Percentiles rank a stretch among this genome's conserved stretches.
Conservation (phyloP, 768 basidiomycete species). For the Neoboletus subvelutipes region DNA sequence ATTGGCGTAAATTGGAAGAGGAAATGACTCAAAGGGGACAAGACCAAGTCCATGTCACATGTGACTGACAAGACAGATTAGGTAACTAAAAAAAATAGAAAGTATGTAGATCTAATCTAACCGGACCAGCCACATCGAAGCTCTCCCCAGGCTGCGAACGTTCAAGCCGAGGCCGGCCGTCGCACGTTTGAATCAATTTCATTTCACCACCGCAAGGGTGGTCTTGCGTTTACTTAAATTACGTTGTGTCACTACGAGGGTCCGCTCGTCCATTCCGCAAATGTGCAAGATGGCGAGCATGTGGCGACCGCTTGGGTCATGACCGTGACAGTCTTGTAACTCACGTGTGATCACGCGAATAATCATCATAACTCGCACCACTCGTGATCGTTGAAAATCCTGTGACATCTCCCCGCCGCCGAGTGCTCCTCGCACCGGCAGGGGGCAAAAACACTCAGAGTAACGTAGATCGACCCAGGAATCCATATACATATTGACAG, state of each 20-base stretch:
- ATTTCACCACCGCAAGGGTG: background rate
- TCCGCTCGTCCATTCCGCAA: too few relatives aligned
- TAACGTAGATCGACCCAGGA: constrained; percentile 21
- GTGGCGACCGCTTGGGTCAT: background rate
- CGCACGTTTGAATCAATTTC: background rate
- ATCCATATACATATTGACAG: constrained; percentile 5
- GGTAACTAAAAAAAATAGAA: background rate
- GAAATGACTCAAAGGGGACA: constrained; percentile 37
- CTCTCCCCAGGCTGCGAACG: too few relatives aligned
- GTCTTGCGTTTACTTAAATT: background rate
- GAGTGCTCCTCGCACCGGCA: too few relatives aligned
- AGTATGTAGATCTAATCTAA: constrained; percentile 13
- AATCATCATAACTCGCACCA: background rate
- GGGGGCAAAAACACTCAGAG: too few relatives aligned
- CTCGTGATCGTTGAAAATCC: too few relatives aligned
- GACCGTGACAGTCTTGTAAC: too few relatives aligned
- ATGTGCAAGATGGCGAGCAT: background rate
- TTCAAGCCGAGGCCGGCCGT: too few relatives aligned
- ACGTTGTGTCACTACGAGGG: background rate
- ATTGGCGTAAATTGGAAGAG: constrained; percentile 27
- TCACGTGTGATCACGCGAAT: background rate
- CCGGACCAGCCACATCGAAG: too few relatives aligned
- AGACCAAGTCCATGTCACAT: constrained; percentile 24
- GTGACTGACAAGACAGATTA: constrained; percentile 16
- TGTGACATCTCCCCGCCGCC: background rate